phyloP scores from a whole-genome alignment of 441 rosid species.

The Euphorbia corollata region DNA sequence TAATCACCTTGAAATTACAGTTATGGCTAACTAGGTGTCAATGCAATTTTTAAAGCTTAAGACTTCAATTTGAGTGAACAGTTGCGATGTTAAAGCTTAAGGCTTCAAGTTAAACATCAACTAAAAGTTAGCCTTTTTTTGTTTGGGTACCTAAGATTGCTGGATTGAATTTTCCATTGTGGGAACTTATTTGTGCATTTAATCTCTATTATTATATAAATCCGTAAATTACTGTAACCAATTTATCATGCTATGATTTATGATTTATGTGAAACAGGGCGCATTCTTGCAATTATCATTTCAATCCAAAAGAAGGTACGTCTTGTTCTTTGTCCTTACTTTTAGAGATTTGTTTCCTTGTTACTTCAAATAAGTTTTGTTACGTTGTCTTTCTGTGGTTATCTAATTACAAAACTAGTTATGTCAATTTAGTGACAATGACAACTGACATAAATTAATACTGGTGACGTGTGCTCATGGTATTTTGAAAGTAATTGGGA shows the following conservation, averaged over 20 bases:
- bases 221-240: not conserved
- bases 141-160: not conserved
- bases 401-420: not conserved
- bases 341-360: not conserved
- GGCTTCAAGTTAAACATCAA: slow-evolving; percentile 1
- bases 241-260: not conserved
- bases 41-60: no score
- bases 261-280: slow-evolving; percentile 2
- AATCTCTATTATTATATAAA: not conserved
- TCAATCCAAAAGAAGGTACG: slow-evolving; percentile 9
- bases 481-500: not conserved
- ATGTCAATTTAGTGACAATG: no score
- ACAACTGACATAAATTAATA: no score
- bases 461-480: no score
- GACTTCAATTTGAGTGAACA: no score
- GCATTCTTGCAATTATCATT: not conserved
- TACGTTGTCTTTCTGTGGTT: not conserved
- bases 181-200: not conserved
- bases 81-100: not conserved
- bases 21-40: no score
- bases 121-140: not conserved
- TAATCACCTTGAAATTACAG: no score
- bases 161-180: not conserved
- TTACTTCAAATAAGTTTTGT: not conserved
- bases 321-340: not conserved